A percentile compares a stretch with the other conserved stretches of the same genome.
Conservation (phyloP, 2,329 filamentous ascomycete genomes). For the Simplicillium sp. region DNA sequence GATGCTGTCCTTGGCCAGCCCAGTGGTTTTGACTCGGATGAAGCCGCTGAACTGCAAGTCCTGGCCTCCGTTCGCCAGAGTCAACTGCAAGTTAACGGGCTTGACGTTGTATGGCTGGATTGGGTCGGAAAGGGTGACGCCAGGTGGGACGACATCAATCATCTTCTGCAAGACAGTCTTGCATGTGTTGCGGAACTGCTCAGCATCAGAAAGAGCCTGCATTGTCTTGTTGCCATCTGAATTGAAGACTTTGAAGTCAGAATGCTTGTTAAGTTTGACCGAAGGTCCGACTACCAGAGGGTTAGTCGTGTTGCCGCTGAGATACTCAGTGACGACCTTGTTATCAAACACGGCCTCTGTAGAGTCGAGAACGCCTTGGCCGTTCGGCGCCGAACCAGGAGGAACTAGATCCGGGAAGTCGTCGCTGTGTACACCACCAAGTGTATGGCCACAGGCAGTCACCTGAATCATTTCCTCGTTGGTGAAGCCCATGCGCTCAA, state of each 20-base stretch:
- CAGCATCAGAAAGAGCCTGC: constrained; percentile 30
- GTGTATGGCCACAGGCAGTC: constrained; percentile 50
- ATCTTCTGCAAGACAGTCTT: constrained; percentile 44
- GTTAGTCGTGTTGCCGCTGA: constrained; percentile 42
- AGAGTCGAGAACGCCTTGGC: constrained; percentile 35
- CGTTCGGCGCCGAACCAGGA: constrained; percentile 29
- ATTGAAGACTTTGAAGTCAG: constrained; percentile 47
- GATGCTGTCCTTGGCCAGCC: constrained; percentile 30
- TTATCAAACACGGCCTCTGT: constrained; percentile 43
- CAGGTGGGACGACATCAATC: constrained; percentile 49
- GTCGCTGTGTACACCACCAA: constrained; percentile 47
- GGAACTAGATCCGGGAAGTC: constrained; percentile 45
- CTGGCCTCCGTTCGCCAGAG: constrained; percentile 36
- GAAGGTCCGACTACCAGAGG: constrained; percentile 45
- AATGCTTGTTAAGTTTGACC: constrained; percentile 31
- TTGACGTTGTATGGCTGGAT: constrained; percentile 50
- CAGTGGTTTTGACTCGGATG: constrained; percentile 47
- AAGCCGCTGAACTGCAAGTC: constrained; percentile 41
- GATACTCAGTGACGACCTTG: constrained; percentile 46
- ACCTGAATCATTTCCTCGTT: constrained; percentile 49
- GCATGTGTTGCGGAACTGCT: constrained; percentile 37
- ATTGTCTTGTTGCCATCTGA: constrained; percentile 48
- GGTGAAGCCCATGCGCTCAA: constrained; percentile 47
- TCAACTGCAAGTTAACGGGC: constrained; percentile 46
- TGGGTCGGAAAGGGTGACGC: constrained; percentile 39